Conservation (phyloP, 1,284 basidiomycete species). For the Ustilago trichophora region DNA sequence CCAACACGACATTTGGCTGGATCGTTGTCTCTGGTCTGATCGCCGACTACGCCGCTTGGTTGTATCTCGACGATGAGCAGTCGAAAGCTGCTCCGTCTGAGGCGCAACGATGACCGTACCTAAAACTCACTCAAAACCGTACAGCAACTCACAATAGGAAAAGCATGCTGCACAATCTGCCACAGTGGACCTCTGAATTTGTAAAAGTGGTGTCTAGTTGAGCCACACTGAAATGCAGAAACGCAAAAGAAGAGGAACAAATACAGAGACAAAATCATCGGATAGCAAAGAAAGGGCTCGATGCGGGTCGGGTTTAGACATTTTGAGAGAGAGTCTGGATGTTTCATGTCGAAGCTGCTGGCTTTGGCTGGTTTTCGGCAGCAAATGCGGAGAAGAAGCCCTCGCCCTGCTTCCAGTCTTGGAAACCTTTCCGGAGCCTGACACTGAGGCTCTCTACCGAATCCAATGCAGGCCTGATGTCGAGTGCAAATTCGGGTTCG, state of each 20-base stretch:
- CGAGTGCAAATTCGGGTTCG: slow-evolving; percentile 60
- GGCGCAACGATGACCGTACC: too few relatives aligned
- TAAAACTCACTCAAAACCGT: not conserved
- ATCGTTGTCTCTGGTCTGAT: slow-evolving; percentile 86
- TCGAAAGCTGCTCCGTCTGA: not conserved
- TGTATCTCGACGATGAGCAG: slow-evolving; percentile 18
- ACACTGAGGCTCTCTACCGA: slow-evolving; percentile 47
- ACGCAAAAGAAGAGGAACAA: not conserved
- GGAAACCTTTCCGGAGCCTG: slow-evolving; percentile 45
- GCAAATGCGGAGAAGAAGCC: slow-evolving; percentile 42
- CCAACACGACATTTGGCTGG: slow-evolving; percentile 87
- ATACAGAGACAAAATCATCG: not conserved
- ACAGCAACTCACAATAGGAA: not conserved
- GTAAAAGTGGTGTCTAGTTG: too few relatives aligned
- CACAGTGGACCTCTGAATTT: too few relatives aligned
- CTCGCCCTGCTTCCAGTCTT: slow-evolving; percentile 56
- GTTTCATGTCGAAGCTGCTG: slow-evolving; percentile 5
- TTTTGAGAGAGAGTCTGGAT: too few relatives aligned
- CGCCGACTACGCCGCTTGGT: slow-evolving; percentile 74
- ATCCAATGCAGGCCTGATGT: slow-evolving; percentile 60
- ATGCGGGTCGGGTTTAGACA: too few relatives aligned
- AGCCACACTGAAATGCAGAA: not conserved
- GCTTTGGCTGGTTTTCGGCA: slow-evolving; percentile 14
- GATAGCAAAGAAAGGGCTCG: not conserved
- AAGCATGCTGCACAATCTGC: too few relatives aligned